These are phyloP conservation scores for Fragaria nilgerrensis DNA, from an alignment of 306 rosid genomes.

Conservation along the genomic window DNA sequence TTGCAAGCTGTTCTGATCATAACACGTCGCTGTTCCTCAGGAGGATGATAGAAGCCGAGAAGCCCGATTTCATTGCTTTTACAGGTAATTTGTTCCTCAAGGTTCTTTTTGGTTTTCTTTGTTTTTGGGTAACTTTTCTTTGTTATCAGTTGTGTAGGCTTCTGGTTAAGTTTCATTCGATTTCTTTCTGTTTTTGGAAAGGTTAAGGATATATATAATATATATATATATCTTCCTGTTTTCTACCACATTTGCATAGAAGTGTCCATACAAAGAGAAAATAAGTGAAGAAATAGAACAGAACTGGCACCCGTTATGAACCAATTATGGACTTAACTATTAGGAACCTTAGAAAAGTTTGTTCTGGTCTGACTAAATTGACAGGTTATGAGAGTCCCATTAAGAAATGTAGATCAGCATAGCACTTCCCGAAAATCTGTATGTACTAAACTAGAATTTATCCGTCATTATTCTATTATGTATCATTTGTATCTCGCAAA, in stretches of 20 bases:
- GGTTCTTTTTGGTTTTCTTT: neutral
- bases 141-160: neutral
- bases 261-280: neutral
- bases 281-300: neutral
- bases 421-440: neutral
- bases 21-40: constrained; percentile 66
- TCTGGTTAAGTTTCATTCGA: neutral
- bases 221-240: no score
- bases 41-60: constrained; percentile 57
- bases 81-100: constrained; percentile 43
- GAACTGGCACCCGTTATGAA: neutral
- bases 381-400: neutral
- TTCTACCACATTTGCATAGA: neutral
- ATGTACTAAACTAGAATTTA: neutral
- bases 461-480: neutral
- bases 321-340: neutral
- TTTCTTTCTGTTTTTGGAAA: neutral
- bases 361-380: neutral
- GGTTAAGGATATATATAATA: neutral
- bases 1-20: constrained; percentile 71
- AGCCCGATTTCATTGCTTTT: constrained; percentile 85
- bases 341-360: neutral
- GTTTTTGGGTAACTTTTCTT: neutral
- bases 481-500: no score
- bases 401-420: neutral